Evolutionary conservation across 2,329 filamentous ascomycete species (phyloP).

Genomic region (Fusarium foetens): DNA sequence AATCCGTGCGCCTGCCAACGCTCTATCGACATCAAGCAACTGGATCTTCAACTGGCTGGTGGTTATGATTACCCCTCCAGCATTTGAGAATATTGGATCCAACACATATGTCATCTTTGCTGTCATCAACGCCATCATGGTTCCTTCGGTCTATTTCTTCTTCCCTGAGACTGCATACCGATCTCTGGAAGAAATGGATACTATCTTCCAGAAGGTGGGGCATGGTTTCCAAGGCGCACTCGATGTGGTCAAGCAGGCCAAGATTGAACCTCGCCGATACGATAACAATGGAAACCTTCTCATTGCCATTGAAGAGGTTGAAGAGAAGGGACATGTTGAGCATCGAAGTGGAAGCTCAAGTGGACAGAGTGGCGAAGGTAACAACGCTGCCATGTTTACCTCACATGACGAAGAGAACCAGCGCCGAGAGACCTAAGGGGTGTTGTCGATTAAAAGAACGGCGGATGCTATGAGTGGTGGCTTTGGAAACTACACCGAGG

Average conservation of each 20-base stretch:
- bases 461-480: background rate
- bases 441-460: background rate
- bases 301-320: constrained; percentile 56
- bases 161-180: constrained; percentile 73
- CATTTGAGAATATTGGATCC: constrained; percentile 66
- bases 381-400: constrained; percentile 45
- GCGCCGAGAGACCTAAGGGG: constrained; percentile 32
- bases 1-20: constrained; percentile 71
- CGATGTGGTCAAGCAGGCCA: constrained; percentile 51
- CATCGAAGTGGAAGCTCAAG: constrained; percentile 46
- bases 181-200: constrained; percentile 74
- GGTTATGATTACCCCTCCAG: constrained; percentile 70
- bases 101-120: constrained; percentile 75
- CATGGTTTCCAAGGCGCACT: constrained; percentile 52
- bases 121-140: constrained; percentile 70
- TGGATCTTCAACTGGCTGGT: constrained; percentile 73
- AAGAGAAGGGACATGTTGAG: constrained; percentile 50
- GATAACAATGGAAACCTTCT: constrained; percentile 69
- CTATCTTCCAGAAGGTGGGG: constrained; percentile 68
- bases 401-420: constrained; percentile 50
- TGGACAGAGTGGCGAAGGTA: constrained; percentile 30
- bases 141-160: constrained; percentile 68
- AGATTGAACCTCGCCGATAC: constrained; percentile 64
- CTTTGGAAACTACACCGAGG: background rate
- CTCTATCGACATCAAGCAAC: constrained; percentile 63